These are phyloP conservation scores for Magnusiomyces suaveolens DNA, from an alignment of 1,139 yeast genomes.

Conservation along the genomic window DNA sequence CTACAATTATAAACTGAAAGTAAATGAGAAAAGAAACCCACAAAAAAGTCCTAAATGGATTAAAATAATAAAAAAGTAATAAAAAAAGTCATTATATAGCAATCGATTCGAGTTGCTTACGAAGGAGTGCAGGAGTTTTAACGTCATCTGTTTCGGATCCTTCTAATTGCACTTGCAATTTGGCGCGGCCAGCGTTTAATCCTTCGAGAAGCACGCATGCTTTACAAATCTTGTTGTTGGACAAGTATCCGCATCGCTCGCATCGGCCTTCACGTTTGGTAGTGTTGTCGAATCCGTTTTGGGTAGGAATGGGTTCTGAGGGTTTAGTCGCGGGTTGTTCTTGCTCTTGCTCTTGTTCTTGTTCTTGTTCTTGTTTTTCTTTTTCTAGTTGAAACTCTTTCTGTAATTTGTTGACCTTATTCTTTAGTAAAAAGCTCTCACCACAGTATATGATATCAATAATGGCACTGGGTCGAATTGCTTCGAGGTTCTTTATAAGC, in stretches of 20 bases:
- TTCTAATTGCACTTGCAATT: conserved; percentile 25
- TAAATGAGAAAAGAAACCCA: too few species aligned
- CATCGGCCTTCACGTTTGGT: conserved; percentile 37
- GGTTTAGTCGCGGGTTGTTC: not conserved
- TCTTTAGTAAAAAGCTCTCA: conserved; percentile 59
- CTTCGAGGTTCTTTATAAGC: conserved; percentile 77
- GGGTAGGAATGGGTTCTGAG: not conserved
- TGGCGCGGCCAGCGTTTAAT: conserved; percentile 58
- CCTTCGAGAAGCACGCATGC: conserved; percentile 88
- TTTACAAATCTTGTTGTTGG: conserved; percentile 81
- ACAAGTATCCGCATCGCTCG: conserved; percentile 82
- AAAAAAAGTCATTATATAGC: conserved; percentile 44
- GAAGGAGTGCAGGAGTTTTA: conserved; percentile 61
- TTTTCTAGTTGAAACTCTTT: not conserved
- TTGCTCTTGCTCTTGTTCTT: not conserved
- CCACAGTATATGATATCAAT: conserved; percentile 93
- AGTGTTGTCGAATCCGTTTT: conserved; percentile 12
- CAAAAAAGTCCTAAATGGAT: too few species aligned
- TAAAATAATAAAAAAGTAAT: too few species aligned
- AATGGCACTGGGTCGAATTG: conserved; percentile 85
- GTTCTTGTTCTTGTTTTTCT: not conserved
- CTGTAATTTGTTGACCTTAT: not conserved
- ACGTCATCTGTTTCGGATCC: conserved; percentile 34
- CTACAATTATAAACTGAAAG: too few species aligned
- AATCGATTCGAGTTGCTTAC: conserved; percentile 56